Evolutionary conservation across 129 eudicot genomes (phyloP).

Genomic region (Heracleum sosnowskyi): DNA sequence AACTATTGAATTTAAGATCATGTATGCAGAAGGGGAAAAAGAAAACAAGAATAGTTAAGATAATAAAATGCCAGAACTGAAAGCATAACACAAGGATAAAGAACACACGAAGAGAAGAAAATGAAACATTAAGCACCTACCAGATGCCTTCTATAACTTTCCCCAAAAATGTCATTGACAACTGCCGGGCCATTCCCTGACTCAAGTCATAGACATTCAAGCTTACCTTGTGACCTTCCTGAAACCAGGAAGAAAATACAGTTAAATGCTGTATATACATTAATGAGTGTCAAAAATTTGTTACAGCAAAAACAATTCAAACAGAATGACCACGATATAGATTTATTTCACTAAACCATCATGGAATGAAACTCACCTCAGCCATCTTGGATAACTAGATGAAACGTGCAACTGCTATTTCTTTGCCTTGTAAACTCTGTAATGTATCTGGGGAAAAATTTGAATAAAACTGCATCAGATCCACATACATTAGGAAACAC

Average conservation of each 20-base stretch:
- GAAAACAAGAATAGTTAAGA: background rate
- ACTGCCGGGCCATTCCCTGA: conserved; percentile 81
- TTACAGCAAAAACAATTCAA: background rate
- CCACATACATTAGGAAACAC: background rate
- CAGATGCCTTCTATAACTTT: conserved; percentile 90
- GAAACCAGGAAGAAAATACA: conserved; percentile 15
- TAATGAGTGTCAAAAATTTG: background rate
- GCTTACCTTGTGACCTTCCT: conserved; percentile 70
- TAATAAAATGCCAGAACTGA: background rate
- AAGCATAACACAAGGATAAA: background rate
- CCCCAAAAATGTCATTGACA: conserved; percentile 81
- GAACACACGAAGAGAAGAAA: background rate
- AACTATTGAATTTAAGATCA: background rate
- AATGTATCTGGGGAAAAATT: background rate
- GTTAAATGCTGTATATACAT: background rate
- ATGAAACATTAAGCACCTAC: conserved; percentile 18
- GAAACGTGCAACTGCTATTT: conserved; percentile 18
- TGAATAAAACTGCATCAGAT: background rate
- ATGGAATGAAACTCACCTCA: conserved; percentile 30
- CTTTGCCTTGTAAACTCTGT: conserved; percentile 15
- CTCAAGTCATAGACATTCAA: conserved; percentile 82
- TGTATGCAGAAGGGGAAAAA: background rate
- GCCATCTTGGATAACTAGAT: conserved; percentile 23
- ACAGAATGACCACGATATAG: background rate
- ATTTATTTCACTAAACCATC: background rate